Evolutionary conservation across 1,284 basidiomycete genomes (phyloP).

Genomic region (Blastosporella zonata): DNA sequence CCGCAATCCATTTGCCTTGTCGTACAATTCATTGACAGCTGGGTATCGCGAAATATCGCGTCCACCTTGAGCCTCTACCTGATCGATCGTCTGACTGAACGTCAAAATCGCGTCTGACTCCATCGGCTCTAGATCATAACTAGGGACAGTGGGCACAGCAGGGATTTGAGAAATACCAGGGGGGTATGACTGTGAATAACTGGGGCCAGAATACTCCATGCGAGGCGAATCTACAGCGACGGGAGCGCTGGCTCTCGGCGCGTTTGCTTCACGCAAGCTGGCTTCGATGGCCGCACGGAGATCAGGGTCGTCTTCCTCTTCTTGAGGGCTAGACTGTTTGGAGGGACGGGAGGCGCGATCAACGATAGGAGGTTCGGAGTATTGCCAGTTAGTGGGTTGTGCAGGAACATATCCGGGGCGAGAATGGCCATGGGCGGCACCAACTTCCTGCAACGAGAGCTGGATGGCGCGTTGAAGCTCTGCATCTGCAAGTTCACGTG

Average conservation of each 20-base stretch:
- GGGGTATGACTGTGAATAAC: slow-evolving; percentile 43
- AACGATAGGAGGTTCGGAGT: slow-evolving; percentile 73
- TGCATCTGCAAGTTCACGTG: slow-evolving; percentile 74
- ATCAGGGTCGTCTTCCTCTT: slow-evolving; percentile 92
- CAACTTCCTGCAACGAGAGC: slow-evolving; percentile 82
- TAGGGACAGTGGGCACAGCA: slow-evolving; percentile 53
- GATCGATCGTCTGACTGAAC: slow-evolving; percentile 86
- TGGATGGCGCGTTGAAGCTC: slow-evolving; percentile 94
- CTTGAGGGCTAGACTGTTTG: slow-evolving; percentile 32
- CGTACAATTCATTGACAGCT: slow-evolving; percentile 79
- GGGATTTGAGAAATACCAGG: slow-evolving; percentile 42
- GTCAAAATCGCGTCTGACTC: slow-evolving; percentile 86
- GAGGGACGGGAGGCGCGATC: slow-evolving; percentile 50
- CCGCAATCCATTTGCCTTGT: slow-evolving; percentile 78
- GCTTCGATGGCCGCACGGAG: slow-evolving; percentile 95
- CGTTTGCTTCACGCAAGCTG: slow-evolving; percentile 82
- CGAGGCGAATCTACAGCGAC: slow-evolving; percentile 53
- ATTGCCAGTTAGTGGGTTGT: slow-evolving; percentile 55
- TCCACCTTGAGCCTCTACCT: slow-evolving; percentile 77
- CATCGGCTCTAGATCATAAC: slow-evolving; percentile 74
- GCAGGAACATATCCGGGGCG: slow-evolving; percentile 69
- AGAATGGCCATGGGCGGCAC: slow-evolving; percentile 43
- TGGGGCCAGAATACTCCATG: slow-evolving; percentile 38
- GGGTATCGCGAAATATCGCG: slow-evolving; percentile 78
- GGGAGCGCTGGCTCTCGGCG: slow-evolving; percentile 78